Evolutionary conservation across 305 asterid species (phyloP).

Genomic region (Fraxinus sp.): DNA sequence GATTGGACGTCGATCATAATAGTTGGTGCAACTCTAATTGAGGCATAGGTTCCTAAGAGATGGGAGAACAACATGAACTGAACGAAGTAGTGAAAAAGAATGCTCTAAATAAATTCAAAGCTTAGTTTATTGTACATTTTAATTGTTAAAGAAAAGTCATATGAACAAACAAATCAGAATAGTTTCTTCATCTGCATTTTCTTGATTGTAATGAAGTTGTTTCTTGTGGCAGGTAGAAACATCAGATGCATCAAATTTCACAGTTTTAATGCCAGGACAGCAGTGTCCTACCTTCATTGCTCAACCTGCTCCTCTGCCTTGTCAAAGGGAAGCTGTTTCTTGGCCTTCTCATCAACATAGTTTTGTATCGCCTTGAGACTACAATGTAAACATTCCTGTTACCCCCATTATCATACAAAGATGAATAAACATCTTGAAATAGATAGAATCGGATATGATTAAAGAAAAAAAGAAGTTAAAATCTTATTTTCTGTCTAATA

Average conservation of each 20-base stretch:
- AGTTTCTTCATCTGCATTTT: background rate
- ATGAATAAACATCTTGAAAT: background rate
- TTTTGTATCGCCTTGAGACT: constrained; percentile 21
- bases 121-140: background rate
- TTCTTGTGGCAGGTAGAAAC: constrained; percentile 41
- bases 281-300: constrained; percentile 81
- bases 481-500: background rate
- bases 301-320: constrained; percentile 74
- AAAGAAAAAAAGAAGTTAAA: background rate
- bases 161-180: background rate
- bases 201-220: background rate
- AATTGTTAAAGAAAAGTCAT: background rate
- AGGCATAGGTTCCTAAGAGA: background rate
- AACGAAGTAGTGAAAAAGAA: background rate
- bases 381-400: constrained; percentile 7
- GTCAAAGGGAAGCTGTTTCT: constrained; percentile 62
- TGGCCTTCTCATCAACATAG: constrained; percentile 58
- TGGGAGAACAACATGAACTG: background rate
- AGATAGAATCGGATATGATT: background rate
- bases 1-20: background rate
- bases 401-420: background rate
- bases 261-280: constrained; percentile 89
- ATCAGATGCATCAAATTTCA: constrained; percentile 49
- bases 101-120: background rate
- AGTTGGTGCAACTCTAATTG: background rate